These are phyloP conservation scores for Astrephomene gubernaculifera DNA, from an alignment of 139 green algal genomes.

Conservation along the genomic window DNA sequence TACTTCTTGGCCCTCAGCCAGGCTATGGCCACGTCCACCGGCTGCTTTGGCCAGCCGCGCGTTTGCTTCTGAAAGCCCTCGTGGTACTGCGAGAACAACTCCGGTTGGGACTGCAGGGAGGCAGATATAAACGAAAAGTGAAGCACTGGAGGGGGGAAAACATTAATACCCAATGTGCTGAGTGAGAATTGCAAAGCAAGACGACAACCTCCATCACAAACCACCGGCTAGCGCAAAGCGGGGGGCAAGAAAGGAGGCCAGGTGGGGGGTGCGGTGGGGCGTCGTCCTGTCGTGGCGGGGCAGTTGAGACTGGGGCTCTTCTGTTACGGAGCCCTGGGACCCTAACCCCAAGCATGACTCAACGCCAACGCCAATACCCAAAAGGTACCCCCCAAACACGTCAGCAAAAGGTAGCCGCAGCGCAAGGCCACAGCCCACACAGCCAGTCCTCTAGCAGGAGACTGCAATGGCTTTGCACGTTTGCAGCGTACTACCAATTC, in stretches of 20 bases:
- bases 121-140: not conserved
- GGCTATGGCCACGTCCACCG: constrained; percentile 80
- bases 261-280: not conserved
- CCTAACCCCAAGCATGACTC: not conserved
- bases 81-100: constrained; percentile 92
- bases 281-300: too few relatives aligned
- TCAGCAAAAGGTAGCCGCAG: not conserved
- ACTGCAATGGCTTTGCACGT: too few relatives aligned
- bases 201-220: too few relatives aligned
- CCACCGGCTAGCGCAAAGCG: not conserved
- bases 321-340: too few relatives aligned
- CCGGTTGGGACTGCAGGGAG: constrained; percentile 58
- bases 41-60: constrained; percentile 86
- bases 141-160: not conserved
- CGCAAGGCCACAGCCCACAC: too few relatives aligned
- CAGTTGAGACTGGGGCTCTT: too few relatives aligned
- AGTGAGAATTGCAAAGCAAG: too few relatives aligned
- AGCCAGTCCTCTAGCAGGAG: too few relatives aligned
- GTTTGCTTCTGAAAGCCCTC: constrained; percentile 89
- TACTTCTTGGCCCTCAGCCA: constrained; percentile 68
- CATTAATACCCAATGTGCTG: too few relatives aligned
- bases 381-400: too few relatives aligned
- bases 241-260: not conserved
- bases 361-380: not conserved
- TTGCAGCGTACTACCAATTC: too few relatives aligned